phyloP scores from a whole-genome alignment of 2,329 filamentous ascomycete species.

The Neonectria sp. region DNA sequence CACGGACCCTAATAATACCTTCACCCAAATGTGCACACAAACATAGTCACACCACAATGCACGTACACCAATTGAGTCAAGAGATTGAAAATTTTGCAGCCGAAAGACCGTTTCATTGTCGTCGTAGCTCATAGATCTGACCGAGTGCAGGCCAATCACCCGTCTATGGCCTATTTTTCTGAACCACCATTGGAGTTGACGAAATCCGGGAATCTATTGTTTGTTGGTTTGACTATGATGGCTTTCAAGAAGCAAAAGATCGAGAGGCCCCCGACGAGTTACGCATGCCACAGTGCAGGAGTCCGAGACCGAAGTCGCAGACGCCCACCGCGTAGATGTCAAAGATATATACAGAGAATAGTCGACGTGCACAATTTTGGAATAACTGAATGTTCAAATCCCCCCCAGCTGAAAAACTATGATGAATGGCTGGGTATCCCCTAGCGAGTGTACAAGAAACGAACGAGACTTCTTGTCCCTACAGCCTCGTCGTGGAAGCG shows the following conservation, averaged over 20 bases:
- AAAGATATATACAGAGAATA: slow-evolving; percentile 52
- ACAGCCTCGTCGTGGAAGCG: slow-evolving; percentile 9
- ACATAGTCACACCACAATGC: neutral
- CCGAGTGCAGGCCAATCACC: slow-evolving; percentile 27
- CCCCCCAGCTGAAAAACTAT: slow-evolving; percentile 44
- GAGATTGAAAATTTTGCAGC: slow-evolving; percentile 15
- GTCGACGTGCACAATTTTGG: slow-evolving; percentile 43
- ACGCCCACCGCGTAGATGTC: slow-evolving; percentile 38
- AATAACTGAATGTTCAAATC: slow-evolving; percentile 39
- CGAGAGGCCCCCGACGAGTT: slow-evolving; percentile 30
- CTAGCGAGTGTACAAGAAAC: slow-evolving; percentile 58
- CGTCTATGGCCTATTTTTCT: slow-evolving; percentile 29
- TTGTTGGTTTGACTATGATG: slow-evolving; percentile 15
- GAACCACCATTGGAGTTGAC: slow-evolving; percentile 22
- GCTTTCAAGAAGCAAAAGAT: slow-evolving; percentile 26
- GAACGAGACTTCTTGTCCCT: slow-evolving; percentile 39
- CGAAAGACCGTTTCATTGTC: slow-evolving; percentile 40
- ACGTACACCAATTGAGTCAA: neutral
- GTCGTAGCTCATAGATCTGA: slow-evolving; percentile 47
- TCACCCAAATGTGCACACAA: slow-evolving; percentile 2
- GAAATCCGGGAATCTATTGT: slow-evolving; percentile 38
- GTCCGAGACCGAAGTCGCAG: slow-evolving; percentile 16
- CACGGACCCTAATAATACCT: neutral
- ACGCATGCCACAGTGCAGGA: slow-evolving; percentile 28
- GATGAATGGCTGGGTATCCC: slow-evolving; percentile 50